Evolutionary conservation across 331 rosid species (phyloP), one percentile per base, ranked within the genome.

Genomic region (Saraca asoca): DNA sequence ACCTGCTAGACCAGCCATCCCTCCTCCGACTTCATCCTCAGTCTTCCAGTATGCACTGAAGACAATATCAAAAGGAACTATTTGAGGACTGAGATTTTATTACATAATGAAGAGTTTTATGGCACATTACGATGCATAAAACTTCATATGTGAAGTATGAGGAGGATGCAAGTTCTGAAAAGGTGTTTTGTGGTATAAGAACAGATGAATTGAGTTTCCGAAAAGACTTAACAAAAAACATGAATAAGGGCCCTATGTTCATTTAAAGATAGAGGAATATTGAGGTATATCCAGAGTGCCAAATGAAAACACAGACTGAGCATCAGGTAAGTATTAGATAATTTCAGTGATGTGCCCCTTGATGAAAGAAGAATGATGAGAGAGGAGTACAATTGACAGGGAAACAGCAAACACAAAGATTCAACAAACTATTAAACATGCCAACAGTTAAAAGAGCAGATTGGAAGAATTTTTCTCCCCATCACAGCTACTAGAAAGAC

Each of bases 1-100:
- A 50, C 96, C 95, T 55, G 75, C 94, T 34, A 93, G 85, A 66
- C 91, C 96, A 80, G 82, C 91, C 78, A 93, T 77, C 51, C 80
- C 94, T 66, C 80, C 90, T 57, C 89, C 98, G 0, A 70, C 82
- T 49, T 93, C 98, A 58, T 93, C 95, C 18, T 93, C 97, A 0
- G 65, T 52, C 82, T 87, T 93, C 98, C 98, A 93, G 75, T 73
- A 90, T 48, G 85, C 79, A 79, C 97, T 93, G 94, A 78, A 71
- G 50, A 12, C 51, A 62, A 57, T 50, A 75, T 44, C 45, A 24
- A 66, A 54, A 53, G 34, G 33, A 48, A 15, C 31, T 24, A 3
- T 1, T 1, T 24, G 31, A 24, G 31, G 31, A 24, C 37, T 64
- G 44, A 41, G 64, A 19, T 66, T 7, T 58, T 9, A 56, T 51